A percentile compares a stretch with the other conserved stretches of the same genome.
These are phyloP conservation scores for Tetrahymena elliotti DNA, from an alignment of 73 alveolate species.

Conservation along the genomic window DNA sequence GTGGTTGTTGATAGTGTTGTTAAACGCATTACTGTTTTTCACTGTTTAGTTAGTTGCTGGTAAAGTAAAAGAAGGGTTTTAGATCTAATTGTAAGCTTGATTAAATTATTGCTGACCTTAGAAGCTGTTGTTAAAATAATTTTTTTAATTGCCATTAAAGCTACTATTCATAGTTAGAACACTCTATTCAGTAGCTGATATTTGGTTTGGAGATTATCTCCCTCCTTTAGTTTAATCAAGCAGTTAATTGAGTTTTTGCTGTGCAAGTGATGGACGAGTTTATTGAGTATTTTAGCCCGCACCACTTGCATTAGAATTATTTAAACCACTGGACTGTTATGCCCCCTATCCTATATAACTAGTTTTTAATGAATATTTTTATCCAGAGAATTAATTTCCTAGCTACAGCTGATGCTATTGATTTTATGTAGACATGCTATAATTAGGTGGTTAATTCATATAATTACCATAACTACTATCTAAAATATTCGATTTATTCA, in stretches of 20 bases:
- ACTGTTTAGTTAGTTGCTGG: neutral
- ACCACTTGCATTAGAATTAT: neutral
- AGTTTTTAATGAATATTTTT: neutral
- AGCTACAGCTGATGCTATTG: neutral
- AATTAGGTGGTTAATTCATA: neutral
- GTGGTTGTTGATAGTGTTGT: neutral
- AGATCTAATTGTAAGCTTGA: neutral
- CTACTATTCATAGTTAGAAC: neutral
- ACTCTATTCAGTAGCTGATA: neutral
- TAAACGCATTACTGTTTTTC: neutral
- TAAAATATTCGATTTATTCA: neutral
- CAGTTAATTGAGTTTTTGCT: neutral
- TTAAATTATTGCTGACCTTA: neutral
- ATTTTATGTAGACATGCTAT: neutral
- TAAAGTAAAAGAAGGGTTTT: neutral
- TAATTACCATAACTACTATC: neutral
- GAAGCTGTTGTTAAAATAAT: neutral
- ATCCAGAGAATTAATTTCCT: neutral
- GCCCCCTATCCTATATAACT: neutral
- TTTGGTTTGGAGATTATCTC: neutral
- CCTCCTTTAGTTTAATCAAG: neutral
- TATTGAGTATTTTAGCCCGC: neutral
- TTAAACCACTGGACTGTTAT: neutral
- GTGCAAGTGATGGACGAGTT: neutral
- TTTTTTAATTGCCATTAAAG: neutral